Evolutionary conservation across 1,284 basidiomycete species (phyloP), one percentile per base, ranked within the genome.

Genomic region (Ceratobasidium papillatum): DNA sequence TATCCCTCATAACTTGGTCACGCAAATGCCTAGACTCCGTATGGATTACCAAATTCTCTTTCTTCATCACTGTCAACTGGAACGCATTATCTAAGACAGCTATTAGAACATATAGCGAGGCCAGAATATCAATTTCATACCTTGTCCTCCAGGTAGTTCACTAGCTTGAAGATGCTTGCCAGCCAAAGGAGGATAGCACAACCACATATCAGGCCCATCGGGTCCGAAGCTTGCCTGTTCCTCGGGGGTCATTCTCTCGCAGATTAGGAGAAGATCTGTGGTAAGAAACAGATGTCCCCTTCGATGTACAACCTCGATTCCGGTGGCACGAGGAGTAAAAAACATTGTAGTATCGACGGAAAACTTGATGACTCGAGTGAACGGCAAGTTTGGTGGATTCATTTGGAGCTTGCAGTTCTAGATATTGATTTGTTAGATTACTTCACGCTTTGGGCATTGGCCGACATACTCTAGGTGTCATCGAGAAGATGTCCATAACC

Each of bases 101-200:
- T 36, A 62, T 41, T 27, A 58, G 75, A 11, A 76, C 66, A 56
- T 69, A 9, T 75, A 62, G 78, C 62, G 64, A 34, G 71, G 25
- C 54, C 73, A 30, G 0, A 30, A 71, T 43, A 30, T 27, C 3
- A 38, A 36, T 61, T 45, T 43, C 19, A 51, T 58, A 82, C 81
- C 74, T 38, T 64, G 75, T n/a, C 75, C 85, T 52, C 86, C 88
- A 73, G 86, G 84, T 4, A 90, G 84, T 78, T 90, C 91, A 32
- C 83, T 85, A n/a, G 91, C 89, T 77, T 88, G 87, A 71, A 99
- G 85, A 80, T 98, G 95, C 81, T 98, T 99, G 3, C 96, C 96
- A 8, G 98, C 93, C 65, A 99, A 84, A 2, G 98, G 98, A 25
- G 98, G 98, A 84, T 98, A 99, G 77, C 93, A 89, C 66, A 99